phyloP scores from a whole-genome alignment of 371 early-diverging fungal genomes.

The Globomyces sp. region DNA sequence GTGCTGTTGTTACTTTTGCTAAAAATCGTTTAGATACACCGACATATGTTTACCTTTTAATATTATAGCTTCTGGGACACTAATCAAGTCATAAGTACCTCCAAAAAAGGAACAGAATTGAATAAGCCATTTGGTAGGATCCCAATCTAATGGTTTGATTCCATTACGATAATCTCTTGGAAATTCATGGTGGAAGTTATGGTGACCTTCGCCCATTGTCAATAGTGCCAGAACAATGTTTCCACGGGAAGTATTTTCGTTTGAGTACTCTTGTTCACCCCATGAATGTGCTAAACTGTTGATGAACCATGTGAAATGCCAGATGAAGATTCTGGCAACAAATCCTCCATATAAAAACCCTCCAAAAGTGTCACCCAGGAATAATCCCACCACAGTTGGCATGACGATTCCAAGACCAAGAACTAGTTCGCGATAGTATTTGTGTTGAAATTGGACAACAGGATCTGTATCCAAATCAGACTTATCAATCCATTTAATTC shows the following conservation, averaged over 20 bases:
- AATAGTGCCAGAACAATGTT: conserved; percentile 46
- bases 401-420: conserved; percentile 28
- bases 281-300: conserved; percentile 42
- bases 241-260: conserved; percentile 39
- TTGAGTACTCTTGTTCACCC: conserved; percentile 35
- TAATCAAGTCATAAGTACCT: conserved; percentile 81
- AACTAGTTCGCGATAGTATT: conserved; percentile 30
- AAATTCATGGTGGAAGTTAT: conserved; percentile 88
- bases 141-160: conserved; percentile 84
- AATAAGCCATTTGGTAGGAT: conserved; percentile 96
- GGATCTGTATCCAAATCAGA: conserved; percentile 35
- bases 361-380: conserved; percentile 34
- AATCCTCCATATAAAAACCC: conserved; percentile 37
- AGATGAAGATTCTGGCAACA: conserved; percentile 35
- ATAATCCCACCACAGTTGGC: conserved; percentile 30
- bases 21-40: too few relatives aligned
- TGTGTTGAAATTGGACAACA: conserved; percentile 38
- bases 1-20: conserved; percentile 40
- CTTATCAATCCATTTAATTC: conserved; percentile 32
- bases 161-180: conserved; percentile 96
- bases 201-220: conserved; percentile 53
- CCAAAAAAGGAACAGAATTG: conserved; percentile 63
- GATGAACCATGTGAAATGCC: conserved; percentile 46
- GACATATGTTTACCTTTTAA: conserved; percentile 70
- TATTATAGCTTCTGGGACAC: conserved; percentile 88